Evolutionary conservation across 2,329 filamentous ascomycete species (phyloP), one percentile per base, ranked within the genome.

Genomic region (Colletotrichum karsti): DNA sequence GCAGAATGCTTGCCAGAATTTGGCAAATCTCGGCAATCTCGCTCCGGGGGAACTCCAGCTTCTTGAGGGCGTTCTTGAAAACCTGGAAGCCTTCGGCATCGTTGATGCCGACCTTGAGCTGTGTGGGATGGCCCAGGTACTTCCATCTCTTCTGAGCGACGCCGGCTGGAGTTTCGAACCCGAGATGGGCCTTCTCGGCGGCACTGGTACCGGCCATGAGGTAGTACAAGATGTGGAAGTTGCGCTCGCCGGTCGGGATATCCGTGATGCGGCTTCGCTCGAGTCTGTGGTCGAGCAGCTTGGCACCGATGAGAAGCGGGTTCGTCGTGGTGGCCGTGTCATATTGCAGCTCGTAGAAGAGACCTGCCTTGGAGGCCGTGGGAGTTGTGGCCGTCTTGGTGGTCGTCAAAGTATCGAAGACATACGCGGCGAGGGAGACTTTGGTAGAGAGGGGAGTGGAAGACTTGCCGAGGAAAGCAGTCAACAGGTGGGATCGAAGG

Each of bases 11-110:
- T 33, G 96, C 96, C 59, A 99, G 85, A 54, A 98, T 88, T 82
- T 99, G 96, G 79, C 96, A 99, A 63, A 99, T 95, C 78, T 98
- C 95, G 41, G 96, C 96, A 76, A 99, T 97, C 74, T 98, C 96
- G 68, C 92, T 91, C 61, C 95, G 89, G 4, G 95, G 93, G 71
- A 99, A 98, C 80, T 98, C 96, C 13, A 99, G 87, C 79, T 97
- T 98, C 71, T 95, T 89, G 54, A 99, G 83, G 1, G 96, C 96
- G 1, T 93, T 97, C 84, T 98, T 98, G 87, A 99, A 98, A 59
- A 98, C 91, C 77, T 97, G 93, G 80, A 99, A 99, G 5, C 95
- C 96, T 75, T 98, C 95, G 2, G 92, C 87, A 76, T 99, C 96
- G 75, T 99, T 98, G 77, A 99, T 95, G 65, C 96, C 96, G 28